These are phyloP conservation scores for Penicillium sp. DNA, from an alignment of 2,329 filamentous ascomycete species.

Conservation along the genomic window DNA sequence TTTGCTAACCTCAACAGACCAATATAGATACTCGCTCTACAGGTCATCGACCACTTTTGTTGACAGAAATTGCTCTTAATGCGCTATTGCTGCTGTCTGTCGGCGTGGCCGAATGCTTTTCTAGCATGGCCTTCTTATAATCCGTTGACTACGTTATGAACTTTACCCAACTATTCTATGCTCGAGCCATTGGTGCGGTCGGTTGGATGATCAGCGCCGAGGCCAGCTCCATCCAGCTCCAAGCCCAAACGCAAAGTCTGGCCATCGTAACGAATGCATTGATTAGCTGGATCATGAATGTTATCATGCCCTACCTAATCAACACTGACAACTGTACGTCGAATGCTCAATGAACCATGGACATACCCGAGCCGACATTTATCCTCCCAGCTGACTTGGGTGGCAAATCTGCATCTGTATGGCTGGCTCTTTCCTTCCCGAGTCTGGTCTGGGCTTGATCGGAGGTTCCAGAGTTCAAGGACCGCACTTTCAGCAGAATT, in stretches of 20 bases:
- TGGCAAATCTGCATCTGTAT: constrained; percentile 4
- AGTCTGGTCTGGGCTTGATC: constrained; percentile 6
- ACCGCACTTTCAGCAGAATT: background rate
- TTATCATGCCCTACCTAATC: background rate
- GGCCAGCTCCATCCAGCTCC: constrained; percentile 3
- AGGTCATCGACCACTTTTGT: background rate
- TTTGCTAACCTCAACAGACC: background rate
- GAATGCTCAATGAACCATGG: background rate
- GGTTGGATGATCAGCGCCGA: constrained; percentile 5
- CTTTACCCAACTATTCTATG: constrained; percentile 2
- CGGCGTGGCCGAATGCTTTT: constrained; percentile 1
- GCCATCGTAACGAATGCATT: constrained; percentile 6
- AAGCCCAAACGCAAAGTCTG: constrained; percentile 3
- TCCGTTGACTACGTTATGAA: constrained; percentile 5
- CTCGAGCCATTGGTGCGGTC: constrained; percentile 1
- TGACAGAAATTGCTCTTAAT: background rate
- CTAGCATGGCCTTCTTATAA: background rate
- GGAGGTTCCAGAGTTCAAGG: background rate
- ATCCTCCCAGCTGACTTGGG: constrained; percentile 2
- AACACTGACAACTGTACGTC: background rate
- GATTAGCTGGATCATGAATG: constrained; percentile 5
- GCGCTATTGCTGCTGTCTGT: background rate
- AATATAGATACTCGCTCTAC: background rate
- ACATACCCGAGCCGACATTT: background rate
- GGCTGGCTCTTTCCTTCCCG: constrained; percentile 1